Evolutionary conservation across 2,329 filamentous ascomycete genomes (phyloP).

Genomic region (Paecilomyces sp.): DNA sequence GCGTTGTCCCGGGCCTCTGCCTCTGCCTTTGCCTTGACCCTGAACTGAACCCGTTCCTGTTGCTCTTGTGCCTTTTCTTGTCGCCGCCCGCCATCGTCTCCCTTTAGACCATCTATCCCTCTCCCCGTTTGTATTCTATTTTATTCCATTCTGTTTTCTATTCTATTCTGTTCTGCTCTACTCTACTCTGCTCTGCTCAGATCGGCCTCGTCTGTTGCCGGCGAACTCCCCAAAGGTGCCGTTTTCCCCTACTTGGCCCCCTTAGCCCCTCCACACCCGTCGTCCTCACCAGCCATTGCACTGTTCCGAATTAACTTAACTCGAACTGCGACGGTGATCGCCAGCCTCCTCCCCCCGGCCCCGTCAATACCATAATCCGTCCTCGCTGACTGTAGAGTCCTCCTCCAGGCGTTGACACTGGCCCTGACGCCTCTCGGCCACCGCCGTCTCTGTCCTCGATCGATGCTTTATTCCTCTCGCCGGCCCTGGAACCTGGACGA

Average conservation of each 20-base stretch:
- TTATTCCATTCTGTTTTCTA: too few species aligned
- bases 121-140: neutral
- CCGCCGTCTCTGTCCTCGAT: constrained; percentile 18
- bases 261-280: constrained; percentile 29
- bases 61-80: constrained; percentile 10
- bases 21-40: constrained; percentile 5
- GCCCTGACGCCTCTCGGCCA: constrained; percentile 12
- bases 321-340: constrained; percentile 7
- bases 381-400: constrained; percentile 7
- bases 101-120: neutral
- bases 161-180: too few species aligned
- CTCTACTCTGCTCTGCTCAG: too few species aligned
- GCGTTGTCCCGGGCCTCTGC: neutral
- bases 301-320: too few species aligned
- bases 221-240: constrained; percentile 8
- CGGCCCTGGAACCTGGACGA: constrained; percentile 11
- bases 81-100: constrained; percentile 13
- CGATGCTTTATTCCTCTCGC: constrained; percentile 26
- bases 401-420: constrained; percentile 11
- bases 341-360: constrained; percentile 8
- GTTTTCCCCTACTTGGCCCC: constrained; percentile 10
- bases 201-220: neutral
- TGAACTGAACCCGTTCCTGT: constrained; percentile 20
- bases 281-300: constrained; percentile 10
- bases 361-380: constrained; percentile 10